phyloP scores from a whole-genome alignment of 352 stramenopile species.

The Phytophthora hybrid region DNA sequence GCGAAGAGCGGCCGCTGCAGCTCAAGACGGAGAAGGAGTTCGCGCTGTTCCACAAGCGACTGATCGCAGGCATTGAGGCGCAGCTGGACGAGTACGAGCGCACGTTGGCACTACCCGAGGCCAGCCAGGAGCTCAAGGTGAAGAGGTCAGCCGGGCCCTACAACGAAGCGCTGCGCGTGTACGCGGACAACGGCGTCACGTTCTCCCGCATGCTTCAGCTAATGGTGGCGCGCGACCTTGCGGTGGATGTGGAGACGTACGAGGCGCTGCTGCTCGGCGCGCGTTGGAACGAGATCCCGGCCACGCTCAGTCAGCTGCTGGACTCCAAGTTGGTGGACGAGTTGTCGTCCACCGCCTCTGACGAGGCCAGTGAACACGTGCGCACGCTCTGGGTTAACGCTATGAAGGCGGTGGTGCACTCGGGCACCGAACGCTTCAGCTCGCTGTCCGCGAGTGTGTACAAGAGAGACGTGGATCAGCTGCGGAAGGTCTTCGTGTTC shows the following conservation, averaged over 20 bases:
- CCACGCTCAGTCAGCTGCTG: slow-evolving; percentile 65
- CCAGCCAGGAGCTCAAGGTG: slow-evolving; percentile 8
- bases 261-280: slow-evolving; percentile 65
- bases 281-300: slow-evolving; percentile 73
- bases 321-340: slow-evolving; percentile 55
- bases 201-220: slow-evolving; percentile 67
- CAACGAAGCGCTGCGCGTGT: slow-evolving; percentile 72
- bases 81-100: slow-evolving; percentile 65
- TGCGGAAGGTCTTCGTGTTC: slow-evolving; percentile 65
- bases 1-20: slow-evolving; percentile 65
- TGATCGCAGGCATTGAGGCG: slow-evolving; percentile 52
- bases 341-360: slow-evolving; percentile 26
- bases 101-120: not conserved
- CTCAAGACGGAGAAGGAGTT: slow-evolving; percentile 66
- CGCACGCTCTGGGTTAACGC: slow-evolving; percentile 60
- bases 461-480: slow-evolving; percentile 49
- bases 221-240: slow-evolving; percentile 63
- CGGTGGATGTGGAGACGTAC: slow-evolving; percentile 67
- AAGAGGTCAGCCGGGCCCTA: slow-evolving; percentile 51
- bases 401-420: slow-evolving; percentile 73
- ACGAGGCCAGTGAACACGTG: slow-evolving; percentile 47
- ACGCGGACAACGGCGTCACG: slow-evolving; percentile 59
- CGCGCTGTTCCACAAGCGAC: slow-evolving; percentile 49
- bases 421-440: slow-evolving; percentile 65
- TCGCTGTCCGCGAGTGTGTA: slow-evolving; percentile 51